A percentile compares a stretch with the other conserved stretches of the same genome.
Evolutionary conservation across 768 basidiomycete species (phyloP).

Genomic region (Cubamyces sp.): DNA sequence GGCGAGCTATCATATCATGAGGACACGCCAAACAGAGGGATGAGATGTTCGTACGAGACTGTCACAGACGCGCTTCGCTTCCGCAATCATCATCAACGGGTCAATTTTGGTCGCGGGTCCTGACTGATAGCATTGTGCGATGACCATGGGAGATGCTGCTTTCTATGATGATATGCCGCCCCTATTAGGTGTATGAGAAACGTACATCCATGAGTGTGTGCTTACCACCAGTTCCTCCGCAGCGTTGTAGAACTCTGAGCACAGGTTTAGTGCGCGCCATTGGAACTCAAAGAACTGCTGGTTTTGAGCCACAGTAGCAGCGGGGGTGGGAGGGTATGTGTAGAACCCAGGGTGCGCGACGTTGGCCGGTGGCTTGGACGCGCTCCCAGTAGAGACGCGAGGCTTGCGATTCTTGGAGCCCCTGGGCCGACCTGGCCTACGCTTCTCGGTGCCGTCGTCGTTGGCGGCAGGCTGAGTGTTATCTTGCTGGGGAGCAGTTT

Average conservation of each 20-base stretch:
- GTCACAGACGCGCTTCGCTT: slow-evolving; percentile 81
- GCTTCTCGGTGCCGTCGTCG: slow-evolving; percentile 54
- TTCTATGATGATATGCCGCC: slow-evolving; percentile 38
- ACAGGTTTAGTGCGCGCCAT: slow-evolving; percentile 81
- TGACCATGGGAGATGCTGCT: slow-evolving; percentile 66
- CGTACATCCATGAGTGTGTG: slow-evolving; percentile 25
- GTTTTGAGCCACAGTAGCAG: slow-evolving; percentile 59
- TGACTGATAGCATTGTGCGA: slow-evolving; percentile 82
- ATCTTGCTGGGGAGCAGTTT: slow-evolving; percentile 33
- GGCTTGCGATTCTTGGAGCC: slow-evolving; percentile 76
- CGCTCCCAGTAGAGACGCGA: slow-evolving; percentile 38
- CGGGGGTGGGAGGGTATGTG: slow-evolving; percentile 47
- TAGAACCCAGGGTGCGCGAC: slow-evolving; percentile 43
- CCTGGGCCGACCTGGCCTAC: slow-evolving; percentile 77
- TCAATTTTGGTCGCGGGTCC: slow-evolving; percentile 72
- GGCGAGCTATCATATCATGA: slow-evolving; percentile 53
- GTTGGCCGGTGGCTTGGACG: slow-evolving; percentile 36
- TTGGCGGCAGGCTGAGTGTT: slow-evolving; percentile 31
- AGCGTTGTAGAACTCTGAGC: slow-evolving; percentile 84
- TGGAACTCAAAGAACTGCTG: slow-evolving; percentile 86
- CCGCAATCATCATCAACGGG: slow-evolving; percentile 70
- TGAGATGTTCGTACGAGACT: slow-evolving; percentile 54
- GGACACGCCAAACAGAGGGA: slow-evolving; percentile 6
- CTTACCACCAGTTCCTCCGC: slow-evolving; percentile 83
- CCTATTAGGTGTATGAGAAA: slow-evolving; percentile 16